Percentiles rank a stretch among this genome's conserved stretches.
Conservation (phyloP, 1,139 yeast species). For the Saccharomyces hybrid region DNA sequence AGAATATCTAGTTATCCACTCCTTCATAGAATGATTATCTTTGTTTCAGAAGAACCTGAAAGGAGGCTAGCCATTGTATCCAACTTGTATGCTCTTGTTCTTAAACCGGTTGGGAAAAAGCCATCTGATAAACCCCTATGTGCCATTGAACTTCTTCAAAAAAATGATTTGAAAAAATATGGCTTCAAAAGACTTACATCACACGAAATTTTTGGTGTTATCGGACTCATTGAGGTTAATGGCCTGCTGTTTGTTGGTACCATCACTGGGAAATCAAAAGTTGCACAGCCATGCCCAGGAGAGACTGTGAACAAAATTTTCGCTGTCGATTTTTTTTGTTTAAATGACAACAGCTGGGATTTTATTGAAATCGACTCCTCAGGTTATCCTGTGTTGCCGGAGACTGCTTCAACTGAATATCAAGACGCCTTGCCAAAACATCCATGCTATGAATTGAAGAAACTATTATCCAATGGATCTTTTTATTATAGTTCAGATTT, state of each 20-base stretch:
- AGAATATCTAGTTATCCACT: not conserved
- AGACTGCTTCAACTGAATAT: constrained; percentile 20
- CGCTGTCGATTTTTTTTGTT: constrained; percentile 78
- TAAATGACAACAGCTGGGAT: constrained; percentile 74
- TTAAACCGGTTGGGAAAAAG: constrained; percentile 18
- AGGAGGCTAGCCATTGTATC: constrained; percentile 29
- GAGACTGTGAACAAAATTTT: constrained; percentile 76
- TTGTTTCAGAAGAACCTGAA: constrained; percentile 22
- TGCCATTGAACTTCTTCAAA: constrained; percentile 28
- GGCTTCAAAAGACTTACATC: constrained; percentile 43
- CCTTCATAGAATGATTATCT: constrained; percentile 16
- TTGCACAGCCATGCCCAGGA: constrained; percentile 75
- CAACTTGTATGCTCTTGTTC: constrained; percentile 23
- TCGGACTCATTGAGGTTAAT: constrained; percentile 71
- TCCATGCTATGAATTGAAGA: constrained; percentile 76
- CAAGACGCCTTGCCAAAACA: constrained; percentile 42
- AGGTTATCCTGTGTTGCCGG: constrained; percentile 47
- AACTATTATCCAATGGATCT: constrained; percentile 76
- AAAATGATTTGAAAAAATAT: constrained; percentile 17
- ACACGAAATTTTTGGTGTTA: constrained; percentile 65
- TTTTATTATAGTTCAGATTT: constrained; percentile 90
- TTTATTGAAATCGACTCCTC: constrained; percentile 55
- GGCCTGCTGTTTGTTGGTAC: constrained; percentile 67
- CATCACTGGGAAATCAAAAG: constrained; percentile 65
- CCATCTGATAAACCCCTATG: constrained; percentile 17